These are phyloP conservation scores for Paspalum notatum DNA, from an alignment of 176 grass and related monocot genomes.

Conservation along the genomic window DNA sequence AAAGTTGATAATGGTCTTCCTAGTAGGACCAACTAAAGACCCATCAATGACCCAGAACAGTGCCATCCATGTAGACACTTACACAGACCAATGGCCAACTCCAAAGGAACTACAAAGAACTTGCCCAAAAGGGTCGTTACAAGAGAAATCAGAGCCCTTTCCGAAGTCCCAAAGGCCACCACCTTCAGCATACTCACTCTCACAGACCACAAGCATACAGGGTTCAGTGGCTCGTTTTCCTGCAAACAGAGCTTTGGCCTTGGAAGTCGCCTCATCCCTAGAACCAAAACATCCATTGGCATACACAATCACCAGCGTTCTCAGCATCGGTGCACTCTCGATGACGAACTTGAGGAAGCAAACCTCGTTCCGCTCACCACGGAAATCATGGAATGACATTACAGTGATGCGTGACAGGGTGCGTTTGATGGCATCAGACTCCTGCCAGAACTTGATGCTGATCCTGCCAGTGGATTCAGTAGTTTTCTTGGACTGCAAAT, in stretches of 20 bases:
- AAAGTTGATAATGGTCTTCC: no score
- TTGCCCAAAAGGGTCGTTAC: no score
- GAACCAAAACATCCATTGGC: background rate
- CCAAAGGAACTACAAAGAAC: no score
- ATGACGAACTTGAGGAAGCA: conserved; percentile 27
- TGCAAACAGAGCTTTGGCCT: background rate
- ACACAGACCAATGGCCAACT: no score
- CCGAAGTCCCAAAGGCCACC: background rate
- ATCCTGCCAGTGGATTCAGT: background rate
- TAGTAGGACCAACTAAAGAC: no score
- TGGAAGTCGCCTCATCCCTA: background rate
- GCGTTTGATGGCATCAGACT: background rate
- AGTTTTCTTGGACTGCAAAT: conserved; percentile 14
- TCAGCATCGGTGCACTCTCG: background rate
- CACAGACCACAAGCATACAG: background rate
- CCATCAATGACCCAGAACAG: no score
- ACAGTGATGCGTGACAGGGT: background rate
- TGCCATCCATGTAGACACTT: no score
- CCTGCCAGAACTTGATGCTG: background rate
- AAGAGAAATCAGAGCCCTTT: background rate
- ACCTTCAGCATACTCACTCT: background rate
- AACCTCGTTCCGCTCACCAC: background rate
- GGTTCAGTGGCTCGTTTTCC: background rate
- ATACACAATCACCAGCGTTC: background rate
- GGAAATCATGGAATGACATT: background rate